Evolutionary conservation across 352 stramenopile species (phyloP), one percentile per base, ranked within the genome.

Genomic region (Aphanomyces euteiches): DNA sequence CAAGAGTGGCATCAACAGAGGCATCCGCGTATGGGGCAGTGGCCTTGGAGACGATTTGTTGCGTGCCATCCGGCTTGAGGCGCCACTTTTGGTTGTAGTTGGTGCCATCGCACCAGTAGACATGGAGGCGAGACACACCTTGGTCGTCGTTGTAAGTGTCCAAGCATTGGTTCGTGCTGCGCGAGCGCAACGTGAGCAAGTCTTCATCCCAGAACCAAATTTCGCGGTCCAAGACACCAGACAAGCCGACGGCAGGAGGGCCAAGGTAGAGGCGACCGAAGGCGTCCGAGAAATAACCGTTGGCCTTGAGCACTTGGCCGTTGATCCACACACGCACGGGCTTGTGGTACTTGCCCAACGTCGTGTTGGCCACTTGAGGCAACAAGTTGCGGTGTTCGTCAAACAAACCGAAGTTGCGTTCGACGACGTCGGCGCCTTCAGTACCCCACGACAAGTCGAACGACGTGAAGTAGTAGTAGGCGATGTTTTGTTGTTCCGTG

Each of bases 391-490:
- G 70, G 28, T 69, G 40, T 21, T 79, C 78, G 10, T 83, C 56
- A 71, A 86, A 87, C 0, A 93, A 40, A 8, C 85, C 83, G 40
- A 90, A 93, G 74, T 88, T 72, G 21, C 71, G 75, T 48, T 92
- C 85, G 21, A 92, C 79, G 28, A 78, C 37, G 53, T 54, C 48
- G 50, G 34, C 75, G 17, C 80, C 72, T 21, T 74, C 80, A 34
- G 74, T 75, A 54, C 85, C 57, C 37, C 37, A 92, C 45, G 77
- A 60, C 17, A 80, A 84, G 73, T 93, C 81, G 47, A 90, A 88
- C 13, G 82, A 80, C 43, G 78, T 72, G 59, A 88, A 93, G 79
- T 81, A 93, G 75, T 87, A 93, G 81, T 90, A 91, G 28, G 79
- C 68, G 17, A 90, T 73, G 56, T 80, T 70, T 68, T 81, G 75